A percentile compares a stretch with the other conserved stretches of the same genome.
Conservation (phyloP, 2,329 filamentous ascomycete species). For the Trichoderma lentiforme region DNA sequence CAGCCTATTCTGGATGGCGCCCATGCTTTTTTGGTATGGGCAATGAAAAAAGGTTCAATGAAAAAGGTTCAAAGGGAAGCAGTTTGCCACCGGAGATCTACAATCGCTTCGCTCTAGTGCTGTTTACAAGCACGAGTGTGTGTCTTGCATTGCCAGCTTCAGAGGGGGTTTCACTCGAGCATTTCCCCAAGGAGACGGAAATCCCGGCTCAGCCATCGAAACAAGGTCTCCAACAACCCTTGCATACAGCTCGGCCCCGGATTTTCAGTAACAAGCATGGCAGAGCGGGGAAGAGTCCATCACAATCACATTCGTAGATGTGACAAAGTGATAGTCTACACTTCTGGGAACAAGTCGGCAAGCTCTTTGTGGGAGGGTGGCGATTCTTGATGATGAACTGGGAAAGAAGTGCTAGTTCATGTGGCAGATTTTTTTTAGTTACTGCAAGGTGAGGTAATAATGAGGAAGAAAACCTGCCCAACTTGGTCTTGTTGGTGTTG, state of each 20-base stretch:
- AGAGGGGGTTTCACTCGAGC: neutral
- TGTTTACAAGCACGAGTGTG: neutral
- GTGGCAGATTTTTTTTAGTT: neutral
- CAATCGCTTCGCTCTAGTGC: neutral
- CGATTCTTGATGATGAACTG: neutral
- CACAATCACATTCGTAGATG: neutral
- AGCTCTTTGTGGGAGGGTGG: neutral
- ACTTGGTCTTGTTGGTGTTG: neutral
- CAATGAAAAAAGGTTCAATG: neutral
- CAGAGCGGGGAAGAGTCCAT: neutral
- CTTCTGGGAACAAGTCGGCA: neutral
- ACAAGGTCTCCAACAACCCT: neutral
- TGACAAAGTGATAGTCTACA: neutral
- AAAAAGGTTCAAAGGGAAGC: neutral
- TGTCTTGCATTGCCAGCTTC: neutral
- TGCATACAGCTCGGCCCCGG: conserved; percentile 9
- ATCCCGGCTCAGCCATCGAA: neutral
- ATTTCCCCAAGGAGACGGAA: neutral
- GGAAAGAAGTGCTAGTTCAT: neutral
- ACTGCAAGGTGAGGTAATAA: conserved; percentile 15
- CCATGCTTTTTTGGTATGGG: neutral
- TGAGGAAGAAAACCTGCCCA: neutral
- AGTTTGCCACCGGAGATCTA: neutral
- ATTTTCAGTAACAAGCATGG: conserved; percentile 4
- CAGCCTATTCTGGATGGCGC: neutral